Evolutionary conservation across 2,329 filamentous ascomycete species (phyloP).

Genomic region (Xylariaceae sp.): DNA sequence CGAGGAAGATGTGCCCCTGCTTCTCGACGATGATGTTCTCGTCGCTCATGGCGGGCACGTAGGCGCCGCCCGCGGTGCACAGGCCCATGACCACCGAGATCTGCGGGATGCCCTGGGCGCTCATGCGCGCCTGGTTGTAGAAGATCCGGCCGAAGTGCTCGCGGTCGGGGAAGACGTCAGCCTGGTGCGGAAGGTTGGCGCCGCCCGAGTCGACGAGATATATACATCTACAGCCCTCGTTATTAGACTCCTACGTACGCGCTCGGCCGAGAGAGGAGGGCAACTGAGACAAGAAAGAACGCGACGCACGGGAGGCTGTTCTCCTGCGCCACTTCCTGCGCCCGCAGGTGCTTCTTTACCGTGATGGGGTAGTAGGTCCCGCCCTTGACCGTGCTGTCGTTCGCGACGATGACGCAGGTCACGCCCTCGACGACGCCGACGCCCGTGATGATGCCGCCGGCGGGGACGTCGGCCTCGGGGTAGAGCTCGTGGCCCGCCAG

Average conservation of each 20-base stretch:
- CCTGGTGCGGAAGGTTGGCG: slow-evolving; percentile 89
- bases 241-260: no score
- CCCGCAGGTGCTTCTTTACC: slow-evolving; percentile 92
- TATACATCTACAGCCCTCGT: slow-evolving; percentile 66
- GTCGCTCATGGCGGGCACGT: slow-evolving; percentile 95
- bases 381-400: slow-evolving; percentile 95
- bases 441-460: slow-evolving; percentile 87
- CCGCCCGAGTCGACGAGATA: slow-evolving; percentile 95
- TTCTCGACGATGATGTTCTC: slow-evolving; percentile 94
- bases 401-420: slow-evolving; percentile 86
- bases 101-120: slow-evolving; percentile 78
- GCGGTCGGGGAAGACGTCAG: slow-evolving; percentile 89
- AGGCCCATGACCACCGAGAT: slow-evolving; percentile 95
- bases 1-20: slow-evolving; percentile 96
- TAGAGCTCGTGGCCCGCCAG: slow-evolving; percentile 84
- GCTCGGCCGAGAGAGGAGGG: no score
- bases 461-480: slow-evolving; percentile 76
- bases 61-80: slow-evolving; percentile 91
- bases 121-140: slow-evolving; percentile 96
- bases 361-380: slow-evolving; percentile 97
- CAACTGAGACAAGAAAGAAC: not conserved
- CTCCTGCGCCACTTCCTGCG: slow-evolving; percentile 83
- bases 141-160: slow-evolving; percentile 97
- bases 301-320: slow-evolving; percentile 62
- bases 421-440: slow-evolving; percentile 87